Base-by-base conservation (phyloP, 371 early-diverging fungal species). In the Rhizopus arrhizus region DNA sequence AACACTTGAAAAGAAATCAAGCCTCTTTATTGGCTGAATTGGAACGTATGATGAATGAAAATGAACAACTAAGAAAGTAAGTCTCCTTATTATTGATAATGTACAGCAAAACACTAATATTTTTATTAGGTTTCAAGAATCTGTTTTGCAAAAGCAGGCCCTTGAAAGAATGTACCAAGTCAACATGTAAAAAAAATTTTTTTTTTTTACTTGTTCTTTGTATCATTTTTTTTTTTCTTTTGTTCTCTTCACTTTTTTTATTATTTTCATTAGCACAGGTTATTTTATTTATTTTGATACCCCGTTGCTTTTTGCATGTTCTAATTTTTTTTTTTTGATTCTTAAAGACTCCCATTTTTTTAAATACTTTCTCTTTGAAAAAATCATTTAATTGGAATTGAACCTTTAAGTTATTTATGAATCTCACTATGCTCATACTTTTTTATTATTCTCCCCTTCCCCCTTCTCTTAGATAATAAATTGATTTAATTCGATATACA, bases 151-250 rank as follows among this genome's bases (percentile, higher is more conserved):
- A 61, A 80, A 80, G 53, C 80, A 80, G 62, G 80, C 80, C 34
- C 72, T 80, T 61, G 77, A 80, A 70, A 68, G 76, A 62, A 80
- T 80, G 80, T 80, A 80, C 56, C 77, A 74, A 55, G 71, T 80
- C 68, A 68, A 74, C 58, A 73, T 80, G 75, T 80, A 72, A 74
- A 70, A 50, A 13, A 1, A 9, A 43, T 35, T 11, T 10, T 48
- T 57, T 33, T 12, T 38, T 13, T 47, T 28, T 45, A 5, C 12
- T 22, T 47, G 15, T 38, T 12, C 38, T 36, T 11, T 57, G 28
- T 32, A 54, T 36, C 29, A 48, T 29, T 29, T 48, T 28, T 52
- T 52, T 13, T 53, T 41, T 41, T 29, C 43, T 40, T 15, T 43
- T 52, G 31, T 16, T 34, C 34, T 45, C 12, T 52, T 59, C 40